Evolutionary conservation across 2,329 filamentous ascomycete genomes (phyloP).

Genomic region (Neonectria magnoliae): DNA sequence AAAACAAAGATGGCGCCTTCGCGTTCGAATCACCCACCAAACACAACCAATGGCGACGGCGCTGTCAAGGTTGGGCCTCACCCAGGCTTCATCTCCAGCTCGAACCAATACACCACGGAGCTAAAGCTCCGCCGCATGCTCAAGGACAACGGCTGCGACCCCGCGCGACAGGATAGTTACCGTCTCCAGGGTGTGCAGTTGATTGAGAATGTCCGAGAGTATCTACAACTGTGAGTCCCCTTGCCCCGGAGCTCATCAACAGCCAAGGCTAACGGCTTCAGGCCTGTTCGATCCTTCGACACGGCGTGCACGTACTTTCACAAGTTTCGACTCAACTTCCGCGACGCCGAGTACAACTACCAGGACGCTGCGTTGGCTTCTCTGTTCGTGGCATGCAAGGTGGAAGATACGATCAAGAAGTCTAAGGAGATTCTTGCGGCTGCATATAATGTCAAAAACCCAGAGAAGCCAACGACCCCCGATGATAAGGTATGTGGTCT

Average conservation of each 20-base stretch:
- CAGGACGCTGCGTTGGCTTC: constrained; percentile 88
- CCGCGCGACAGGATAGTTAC: constrained; percentile 81
- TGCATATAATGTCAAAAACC: constrained; percentile 83
- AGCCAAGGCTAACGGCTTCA: constrained; percentile 47
- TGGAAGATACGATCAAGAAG: constrained; percentile 98
- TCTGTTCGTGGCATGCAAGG: constrained; percentile 93
- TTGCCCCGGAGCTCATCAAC: background rate
- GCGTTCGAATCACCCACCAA: constrained; percentile 14
- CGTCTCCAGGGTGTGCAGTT: constrained; percentile 87
- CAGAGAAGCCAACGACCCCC: constrained; percentile 73
- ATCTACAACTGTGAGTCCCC: constrained; percentile 73
- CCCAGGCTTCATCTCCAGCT: constrained; percentile 60
- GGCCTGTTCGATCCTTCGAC: constrained; percentile 89
- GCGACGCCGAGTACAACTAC: constrained; percentile 86
- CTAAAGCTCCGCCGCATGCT: constrained; percentile 80
- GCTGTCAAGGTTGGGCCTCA: constrained; percentile 51
- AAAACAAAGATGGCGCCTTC: constrained; percentile 32
- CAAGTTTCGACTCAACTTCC: constrained; percentile 87
- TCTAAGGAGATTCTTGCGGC: constrained; percentile 92
- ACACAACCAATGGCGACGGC: constrained; percentile 32
- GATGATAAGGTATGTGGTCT: constrained; percentile 77
- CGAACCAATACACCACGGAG: constrained; percentile 82
- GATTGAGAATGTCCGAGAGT: constrained; percentile 85
- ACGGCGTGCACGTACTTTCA: constrained; percentile 94
- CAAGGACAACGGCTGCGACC: constrained; percentile 74